These are phyloP conservation scores for Phaseolus lunatus DNA, from an alignment of 306 rosid species.

Conservation along the genomic window DNA sequence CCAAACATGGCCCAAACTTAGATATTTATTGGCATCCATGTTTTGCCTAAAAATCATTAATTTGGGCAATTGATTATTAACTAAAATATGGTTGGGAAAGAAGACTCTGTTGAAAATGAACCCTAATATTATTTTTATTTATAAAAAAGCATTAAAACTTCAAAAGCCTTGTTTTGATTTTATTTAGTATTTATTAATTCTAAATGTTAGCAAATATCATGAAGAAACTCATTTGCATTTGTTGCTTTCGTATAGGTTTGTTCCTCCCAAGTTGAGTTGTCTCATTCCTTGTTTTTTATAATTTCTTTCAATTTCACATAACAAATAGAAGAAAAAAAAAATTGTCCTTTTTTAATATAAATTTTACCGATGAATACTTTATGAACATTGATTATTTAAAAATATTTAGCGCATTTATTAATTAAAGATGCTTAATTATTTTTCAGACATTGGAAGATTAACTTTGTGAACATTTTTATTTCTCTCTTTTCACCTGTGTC, in stretches of 20 bases:
- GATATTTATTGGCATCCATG: not conserved
- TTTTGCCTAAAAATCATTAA: not conserved
- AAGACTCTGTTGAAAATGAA: no score
- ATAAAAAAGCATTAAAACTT: not conserved
- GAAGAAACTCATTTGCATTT: not conserved
- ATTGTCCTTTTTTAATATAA: not conserved
- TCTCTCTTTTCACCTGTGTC: no score
- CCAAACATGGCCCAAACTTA: slow-evolving; percentile 4
- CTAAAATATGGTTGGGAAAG: not conserved
- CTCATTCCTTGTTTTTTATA: not conserved
- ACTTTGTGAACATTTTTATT: no score
- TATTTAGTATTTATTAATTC: not conserved
- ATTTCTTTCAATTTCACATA: not conserved
- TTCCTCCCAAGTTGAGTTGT: no score
- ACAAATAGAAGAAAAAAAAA: not conserved
- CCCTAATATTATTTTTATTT: no score
- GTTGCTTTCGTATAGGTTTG: not conserved
- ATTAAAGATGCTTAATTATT: no score
- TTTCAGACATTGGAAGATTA: no score
- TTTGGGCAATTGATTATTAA: not conserved
- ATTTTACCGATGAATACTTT: not conserved
- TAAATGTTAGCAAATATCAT: not conserved
- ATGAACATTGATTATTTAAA: not conserved
- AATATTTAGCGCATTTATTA: no score
- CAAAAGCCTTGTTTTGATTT: not conserved